Evolutionary conservation across 345 rosid species (phyloP), one percentile per base, ranked within the genome.

Genomic region (Citrus sp.): DNA sequence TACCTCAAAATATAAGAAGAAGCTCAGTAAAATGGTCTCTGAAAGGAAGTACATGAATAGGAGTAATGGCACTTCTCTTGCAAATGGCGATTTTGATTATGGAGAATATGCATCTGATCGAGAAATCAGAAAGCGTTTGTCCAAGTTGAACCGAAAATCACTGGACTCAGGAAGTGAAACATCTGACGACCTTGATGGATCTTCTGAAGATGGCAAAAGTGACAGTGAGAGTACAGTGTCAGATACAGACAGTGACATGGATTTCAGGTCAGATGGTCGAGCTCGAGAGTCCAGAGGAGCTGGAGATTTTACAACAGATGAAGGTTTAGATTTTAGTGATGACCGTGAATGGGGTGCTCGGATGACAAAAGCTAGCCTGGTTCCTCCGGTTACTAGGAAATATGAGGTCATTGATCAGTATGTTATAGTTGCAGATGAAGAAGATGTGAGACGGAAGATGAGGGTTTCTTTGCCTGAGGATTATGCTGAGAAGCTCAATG

Each of bases 281-380:
- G 77, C 85, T 77, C 84, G 82, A 67, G 94, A 89, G 70, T 87
- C 89, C 38, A 91, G 91, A 75, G 88, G 85, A 67, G 91, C 85
- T 80, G 87, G 90, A 82, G 91, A 82, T 87, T 80, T 84, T 77
- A 74, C 84, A 74, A 87, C 82, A 19, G 95, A 91, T 55, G 97
- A 90, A 72, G 80, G 87, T 74, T 82, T 87, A 58, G 94, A 91
- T 84, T 82, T 89, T 75, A 77, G 79, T 18, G 99, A 93, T 80
- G 99, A 97, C 72, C 98, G 99, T 72, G 99, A 97, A 85, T 97
- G 99, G 99, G 99, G 99, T 85, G 98, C 98, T 54, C 99, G 99
- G 75, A 97, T 97, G 99, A 97, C 99, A 68, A 93, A 94, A 84
- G 97, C 88, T 55, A 88, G 99, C 84, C 88, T 97, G 79, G 99